phyloP scores from a whole-genome alignment of 1,139 yeast genomes.

The Eremothecium gossypii region DNA sequence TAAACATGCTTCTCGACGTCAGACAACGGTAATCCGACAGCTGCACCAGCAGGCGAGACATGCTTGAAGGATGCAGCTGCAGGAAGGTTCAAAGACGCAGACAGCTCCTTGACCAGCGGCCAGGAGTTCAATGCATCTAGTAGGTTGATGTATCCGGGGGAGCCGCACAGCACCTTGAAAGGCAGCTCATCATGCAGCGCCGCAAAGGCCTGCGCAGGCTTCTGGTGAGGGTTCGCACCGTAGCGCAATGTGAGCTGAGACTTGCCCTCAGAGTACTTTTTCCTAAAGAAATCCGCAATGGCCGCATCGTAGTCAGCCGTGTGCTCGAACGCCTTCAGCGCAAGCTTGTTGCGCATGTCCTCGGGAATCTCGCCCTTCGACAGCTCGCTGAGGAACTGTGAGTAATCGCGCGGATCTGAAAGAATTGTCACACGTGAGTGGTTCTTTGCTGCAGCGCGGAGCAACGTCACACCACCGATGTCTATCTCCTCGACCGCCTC shows the following conservation, averaged over 20 bases:
- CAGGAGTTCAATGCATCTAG: slow-evolving; percentile 95
- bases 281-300: slow-evolving; percentile 93
- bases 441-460: slow-evolving; percentile 98
- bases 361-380: slow-evolving; percentile 58
- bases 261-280: slow-evolving; percentile 83
- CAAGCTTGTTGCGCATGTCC: slow-evolving; percentile 71
- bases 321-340: slow-evolving; percentile 95
- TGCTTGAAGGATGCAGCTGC: slow-evolving; percentile 99
- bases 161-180: slow-evolving; percentile 84
- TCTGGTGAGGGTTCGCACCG: slow-evolving; percentile 98
- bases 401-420: slow-evolving; percentile 89
- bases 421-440: slow-evolving; percentile 92
- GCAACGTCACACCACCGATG: slow-evolving; percentile 94
- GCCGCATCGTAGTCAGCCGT: slow-evolving; percentile 96
- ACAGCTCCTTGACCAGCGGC: slow-evolving; percentile 96
- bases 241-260: slow-evolving; percentile 91
- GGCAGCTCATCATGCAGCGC: slow-evolving; percentile 74
- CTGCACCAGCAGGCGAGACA: slow-evolving; percentile 98
- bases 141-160: slow-evolving; percentile 95
- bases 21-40: slow-evolving; percentile 86
- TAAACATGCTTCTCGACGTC: slow-evolving; percentile 91
- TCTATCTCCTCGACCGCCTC: slow-evolving; percentile 99
- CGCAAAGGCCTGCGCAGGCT: slow-evolving; percentile 96
- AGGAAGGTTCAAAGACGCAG: slow-evolving; percentile 88
- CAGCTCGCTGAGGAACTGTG: slow-evolving; percentile 75